These are phyloP conservation scores for Phialocephala subalpina DNA, from an alignment of 2,329 filamentous ascomycete species.

Conservation along the genomic window DNA sequence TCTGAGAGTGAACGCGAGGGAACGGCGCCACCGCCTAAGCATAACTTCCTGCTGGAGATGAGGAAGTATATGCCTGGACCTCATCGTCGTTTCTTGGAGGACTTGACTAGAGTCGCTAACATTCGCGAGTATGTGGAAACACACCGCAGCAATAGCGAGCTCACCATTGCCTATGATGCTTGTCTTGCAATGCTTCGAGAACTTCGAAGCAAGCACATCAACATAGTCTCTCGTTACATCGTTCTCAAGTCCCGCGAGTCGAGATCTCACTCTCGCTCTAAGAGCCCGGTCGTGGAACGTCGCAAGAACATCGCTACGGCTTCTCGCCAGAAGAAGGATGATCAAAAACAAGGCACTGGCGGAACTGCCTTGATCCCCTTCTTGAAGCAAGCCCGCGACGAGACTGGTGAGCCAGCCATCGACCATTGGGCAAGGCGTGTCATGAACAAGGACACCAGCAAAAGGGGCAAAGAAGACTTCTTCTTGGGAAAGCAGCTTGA, in stretches of 20 bases:
- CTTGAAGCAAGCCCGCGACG: constrained; percentile 93
- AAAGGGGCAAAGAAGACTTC: constrained; percentile 59
- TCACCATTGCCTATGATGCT: constrained; percentile 87
- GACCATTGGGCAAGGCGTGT: constrained; percentile 62
- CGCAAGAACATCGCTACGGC: constrained; percentile 68
- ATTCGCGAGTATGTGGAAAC: constrained; percentile 82
- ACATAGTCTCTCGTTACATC: constrained; percentile 95
- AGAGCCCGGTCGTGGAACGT: constrained; percentile 58
- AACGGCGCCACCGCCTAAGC: constrained; percentile 60
- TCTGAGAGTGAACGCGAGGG: constrained; percentile 56
- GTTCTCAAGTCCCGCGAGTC: constrained; percentile 85
- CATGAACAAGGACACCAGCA: constrained; percentile 45
- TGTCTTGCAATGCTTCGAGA: constrained; percentile 79
- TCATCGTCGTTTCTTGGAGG: constrained; percentile 87
- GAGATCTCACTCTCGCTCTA: constrained; percentile 67
- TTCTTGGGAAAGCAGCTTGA: constrained; percentile 61
- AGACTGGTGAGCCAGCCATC: constrained; percentile 92
- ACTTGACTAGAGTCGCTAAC: constrained; percentile 82
- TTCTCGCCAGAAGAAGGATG: constrained; percentile 52
- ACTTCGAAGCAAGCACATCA: constrained; percentile 84
- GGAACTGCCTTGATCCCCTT: constrained; percentile 95
- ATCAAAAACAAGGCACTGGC: constrained; percentile 74
- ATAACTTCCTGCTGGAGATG: constrained; percentile 98
- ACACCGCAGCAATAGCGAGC: constrained; percentile 65
- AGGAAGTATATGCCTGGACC: constrained; percentile 94